Evolutionary conservation across 2,329 filamentous ascomycete species (phyloP).

Genomic region (Calonectria honghensis): DNA sequence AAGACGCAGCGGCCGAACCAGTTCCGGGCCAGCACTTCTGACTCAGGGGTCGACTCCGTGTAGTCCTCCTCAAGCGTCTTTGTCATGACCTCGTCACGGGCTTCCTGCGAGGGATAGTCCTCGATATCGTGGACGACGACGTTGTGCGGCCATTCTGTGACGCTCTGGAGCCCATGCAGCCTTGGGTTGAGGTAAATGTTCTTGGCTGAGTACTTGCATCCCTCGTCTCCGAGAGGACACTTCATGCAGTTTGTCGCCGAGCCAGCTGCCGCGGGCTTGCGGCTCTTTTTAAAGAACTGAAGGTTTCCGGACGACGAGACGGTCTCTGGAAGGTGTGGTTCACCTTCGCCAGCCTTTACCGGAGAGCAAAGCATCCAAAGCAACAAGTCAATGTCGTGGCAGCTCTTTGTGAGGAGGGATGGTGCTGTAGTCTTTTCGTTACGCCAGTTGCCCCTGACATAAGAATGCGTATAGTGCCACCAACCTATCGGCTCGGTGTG

Average conservation of each 20-base stretch:
- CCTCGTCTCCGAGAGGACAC: conserved; percentile 79
- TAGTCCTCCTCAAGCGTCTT: conserved; percentile 72
- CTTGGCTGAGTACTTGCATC: conserved; percentile 90
- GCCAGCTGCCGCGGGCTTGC: conserved; percentile 86
- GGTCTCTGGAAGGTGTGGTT: conserved; percentile 82
- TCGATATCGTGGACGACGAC: conserved; percentile 96
- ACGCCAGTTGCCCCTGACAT: conserved; percentile 96
- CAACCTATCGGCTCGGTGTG: conserved; percentile 96
- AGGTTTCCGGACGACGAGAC: conserved; percentile 86
- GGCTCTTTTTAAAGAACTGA: conserved; percentile 83
- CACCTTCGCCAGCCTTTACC: conserved; percentile 62
- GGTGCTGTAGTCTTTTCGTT: conserved; percentile 85
- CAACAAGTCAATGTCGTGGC: conserved; percentile 95
- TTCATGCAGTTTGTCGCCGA: conserved; percentile 89
- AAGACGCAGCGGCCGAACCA: conserved; percentile 98
- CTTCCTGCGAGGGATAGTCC: conserved; percentile 74
- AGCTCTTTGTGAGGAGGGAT: conserved; percentile 94
- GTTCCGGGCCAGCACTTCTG: conserved; percentile 71
- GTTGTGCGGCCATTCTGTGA: conserved; percentile 87
- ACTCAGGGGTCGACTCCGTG: conserved; percentile 66
- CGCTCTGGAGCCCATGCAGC: conserved; percentile 77
- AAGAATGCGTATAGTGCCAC: conserved; percentile 96
- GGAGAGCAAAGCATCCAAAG: conserved; percentile 93
- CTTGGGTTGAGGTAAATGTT: conserved; percentile 85
- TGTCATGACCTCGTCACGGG: conserved; percentile 64